A percentile compares a stretch with the other conserved stretches of the same genome.
Conservation (phyloP, 495 filamentous ascomycete species). For the Podospora bellae-mahoneyi region DNA sequence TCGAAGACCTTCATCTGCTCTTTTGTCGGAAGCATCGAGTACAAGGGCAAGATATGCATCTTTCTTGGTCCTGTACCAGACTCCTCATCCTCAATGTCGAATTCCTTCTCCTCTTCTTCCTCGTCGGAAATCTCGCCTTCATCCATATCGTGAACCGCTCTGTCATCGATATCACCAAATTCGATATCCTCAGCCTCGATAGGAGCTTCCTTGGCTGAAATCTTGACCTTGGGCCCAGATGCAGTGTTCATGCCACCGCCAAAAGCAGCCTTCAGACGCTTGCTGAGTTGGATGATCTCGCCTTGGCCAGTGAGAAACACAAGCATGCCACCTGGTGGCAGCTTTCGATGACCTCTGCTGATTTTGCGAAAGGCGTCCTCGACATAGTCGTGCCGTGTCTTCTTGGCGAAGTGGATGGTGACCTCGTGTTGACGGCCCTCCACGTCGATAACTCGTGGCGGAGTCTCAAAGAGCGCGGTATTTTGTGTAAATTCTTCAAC, state of each 20-base stretch:
- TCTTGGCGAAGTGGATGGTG: slow-evolving; percentile 80
- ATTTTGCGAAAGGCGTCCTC: slow-evolving; percentile 88
- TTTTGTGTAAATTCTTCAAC: slow-evolving; percentile 91
- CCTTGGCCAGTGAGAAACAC: slow-evolving; percentile 95
- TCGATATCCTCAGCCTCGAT: slow-evolving; percentile 87
- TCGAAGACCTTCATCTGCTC: slow-evolving; percentile 95
- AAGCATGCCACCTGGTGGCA: slow-evolving; percentile 88
- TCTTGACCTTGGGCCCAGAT: slow-evolving; percentile 61
- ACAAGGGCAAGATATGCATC: slow-evolving; percentile 86
- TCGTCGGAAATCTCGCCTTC: slow-evolving; percentile 52
- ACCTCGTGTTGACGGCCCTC: slow-evolving; percentile 95
- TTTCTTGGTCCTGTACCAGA: slow-evolving; percentile 55
- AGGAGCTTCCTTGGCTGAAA: slow-evolving; percentile 73
- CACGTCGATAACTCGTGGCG: slow-evolving; percentile 80
- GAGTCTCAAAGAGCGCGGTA: slow-evolving; percentile 66
- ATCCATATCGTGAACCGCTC: slow-evolving; percentile 48
- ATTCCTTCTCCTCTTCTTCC: slow-evolving; percentile 56
- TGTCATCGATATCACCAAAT: slow-evolving; percentile 57
- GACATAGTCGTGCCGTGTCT: slow-evolving; percentile 81
- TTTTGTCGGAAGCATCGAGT: slow-evolving; percentile 88
- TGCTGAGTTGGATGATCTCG: slow-evolving; percentile 78
- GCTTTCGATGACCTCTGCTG: slow-evolving; percentile 79
- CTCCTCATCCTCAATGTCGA: slow-evolving; percentile 58
- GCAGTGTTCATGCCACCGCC: slow-evolving; percentile 46
- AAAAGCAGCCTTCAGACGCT: slow-evolving; percentile 71